Evolutionary conservation across 768 basidiomycete genomes (phyloP).

Genomic region (Phylloporus arenicola): DNA sequence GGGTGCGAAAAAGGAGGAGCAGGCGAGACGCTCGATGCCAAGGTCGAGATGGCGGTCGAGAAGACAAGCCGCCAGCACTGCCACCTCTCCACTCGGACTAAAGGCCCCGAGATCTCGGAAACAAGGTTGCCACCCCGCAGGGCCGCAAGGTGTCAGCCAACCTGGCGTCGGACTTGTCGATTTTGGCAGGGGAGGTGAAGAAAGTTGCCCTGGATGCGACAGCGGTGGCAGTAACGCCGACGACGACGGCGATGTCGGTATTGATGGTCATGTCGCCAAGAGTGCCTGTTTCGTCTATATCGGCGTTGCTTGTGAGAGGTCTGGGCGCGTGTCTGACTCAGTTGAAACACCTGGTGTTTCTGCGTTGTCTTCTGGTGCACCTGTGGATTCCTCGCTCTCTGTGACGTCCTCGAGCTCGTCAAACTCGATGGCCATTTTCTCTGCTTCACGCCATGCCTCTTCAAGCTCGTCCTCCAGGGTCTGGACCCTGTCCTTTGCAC

Average conservation of each 20-base stretch:
- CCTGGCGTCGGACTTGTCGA: slow-evolving; percentile 14
- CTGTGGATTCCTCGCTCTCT: slow-evolving; percentile 13
- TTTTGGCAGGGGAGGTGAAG: slow-evolving; percentile 8
- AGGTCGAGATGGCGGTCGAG: too few species aligned
- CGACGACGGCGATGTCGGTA: slow-evolving; percentile 29
- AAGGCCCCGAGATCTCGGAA: too few species aligned
- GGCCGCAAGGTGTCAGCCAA: too few species aligned
- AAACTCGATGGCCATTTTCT: slow-evolving; percentile 65
- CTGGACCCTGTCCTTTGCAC: slow-evolving; percentile 42
- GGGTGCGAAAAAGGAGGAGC: too few species aligned
- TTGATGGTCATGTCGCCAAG: slow-evolving; percentile 22
- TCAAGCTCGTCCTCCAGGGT: slow-evolving; percentile 66
- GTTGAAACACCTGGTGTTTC: neutral
- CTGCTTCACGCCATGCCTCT: slow-evolving; percentile 78
- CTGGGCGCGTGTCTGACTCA: slow-evolving; percentile 2
- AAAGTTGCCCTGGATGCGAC: slow-evolving; percentile 36
- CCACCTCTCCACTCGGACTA: too few species aligned
- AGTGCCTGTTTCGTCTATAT: slow-evolving; percentile 24
- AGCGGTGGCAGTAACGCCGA: slow-evolving; percentile 35
- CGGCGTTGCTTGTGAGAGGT: neutral
- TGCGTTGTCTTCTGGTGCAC: neutral
- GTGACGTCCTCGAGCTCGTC: slow-evolving; percentile 49
- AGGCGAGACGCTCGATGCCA: neutral
- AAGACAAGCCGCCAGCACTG: too few species aligned
- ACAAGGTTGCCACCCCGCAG: too few species aligned